Evolutionary conservation across 305 asterid genomes (phyloP).

Genomic region (Fraxinus dipetala): DNA sequence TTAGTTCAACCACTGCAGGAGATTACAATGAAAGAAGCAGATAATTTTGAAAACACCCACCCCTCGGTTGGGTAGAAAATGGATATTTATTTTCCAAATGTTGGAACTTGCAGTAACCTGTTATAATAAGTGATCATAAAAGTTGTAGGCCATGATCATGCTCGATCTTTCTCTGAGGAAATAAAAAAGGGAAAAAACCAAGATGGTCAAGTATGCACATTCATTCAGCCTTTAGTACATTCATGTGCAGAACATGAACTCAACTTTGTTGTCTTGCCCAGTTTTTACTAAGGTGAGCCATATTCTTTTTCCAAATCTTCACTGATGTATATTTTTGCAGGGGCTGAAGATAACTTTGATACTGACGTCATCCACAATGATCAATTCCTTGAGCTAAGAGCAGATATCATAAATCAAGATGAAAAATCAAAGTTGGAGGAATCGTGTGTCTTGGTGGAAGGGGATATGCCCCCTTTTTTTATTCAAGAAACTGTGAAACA

Average conservation of each 20-base stretch:
- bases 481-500: slow-evolving; percentile 36
- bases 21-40: background rate
- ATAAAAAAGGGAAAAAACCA: background rate
- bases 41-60: background rate
- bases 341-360: slow-evolving; percentile 34
- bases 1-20: background rate
- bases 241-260: background rate
- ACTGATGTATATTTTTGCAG: slow-evolving; percentile 14
- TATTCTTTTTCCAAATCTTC: background rate
- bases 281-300: background rate
- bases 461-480: slow-evolving; percentile 29
- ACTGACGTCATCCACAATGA: slow-evolving; percentile 38
- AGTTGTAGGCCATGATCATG: background rate
- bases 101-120: background rate
- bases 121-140: background rate
- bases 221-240: background rate
- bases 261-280: background rate
- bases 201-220: background rate
- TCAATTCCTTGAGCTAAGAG: slow-evolving; percentile 25
- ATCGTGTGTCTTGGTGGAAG: slow-evolving; percentile 71
- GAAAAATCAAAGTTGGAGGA: slow-evolving; percentile 49
- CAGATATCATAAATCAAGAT: slow-evolving; percentile 32
- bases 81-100: background rate
- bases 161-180: background rate
- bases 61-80: background rate